Base-by-base conservation (phyloP, 148 eudicot species). In the Rhododendron kiyosumense region DNA sequence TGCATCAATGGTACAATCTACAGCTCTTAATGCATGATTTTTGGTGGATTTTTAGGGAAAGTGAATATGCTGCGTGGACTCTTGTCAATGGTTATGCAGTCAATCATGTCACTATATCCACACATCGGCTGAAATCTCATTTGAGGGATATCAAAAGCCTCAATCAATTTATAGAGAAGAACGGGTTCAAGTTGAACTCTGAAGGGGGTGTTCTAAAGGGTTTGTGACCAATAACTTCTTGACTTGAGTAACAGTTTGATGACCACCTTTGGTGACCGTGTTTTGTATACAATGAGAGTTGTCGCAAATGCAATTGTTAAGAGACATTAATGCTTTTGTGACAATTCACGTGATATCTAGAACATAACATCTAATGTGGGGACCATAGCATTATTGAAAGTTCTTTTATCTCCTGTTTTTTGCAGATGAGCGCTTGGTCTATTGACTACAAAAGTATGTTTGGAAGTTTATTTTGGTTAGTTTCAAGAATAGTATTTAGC, bases 51-150 rank as follows among this genome's bases (percentile, higher is more conserved):
- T 86, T 7, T 93, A 97, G 99, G 88, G 99, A 97, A 90, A 97
- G 99, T 79, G 99, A 97, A 87, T 97, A 97, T 87, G 99, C 99
- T 69, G 99, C 99, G 20, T 97, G 99, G 99, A 97, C 99, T 74
- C 94, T 97, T 48, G 98, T 97, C 46, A 97, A 97, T 89, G 99
- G 98, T 83, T 95, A 94, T 86, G 94, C 98, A 48, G 84, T 97
- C 83, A 97, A 97, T 88, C 99, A 97, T 88, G 95, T 93, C 83
- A 97, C 99, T 13, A 95, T 97, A 85, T 95, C 99, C 32, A 86
- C 89, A 83, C 99, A 97, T 82, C 91, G 90, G 85, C 93, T 97
- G 78, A 91, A 89, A 86, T 93, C 98, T 84, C 85, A 89, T 38
- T 86, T 94, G 89, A 90, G 89, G 61, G 89, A 85, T 74, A 94